Evolutionary conservation across 305 asterid species (phyloP), one percentile per base, ranked within the genome.

Genomic region (Fraxinus angustifolia): DNA sequence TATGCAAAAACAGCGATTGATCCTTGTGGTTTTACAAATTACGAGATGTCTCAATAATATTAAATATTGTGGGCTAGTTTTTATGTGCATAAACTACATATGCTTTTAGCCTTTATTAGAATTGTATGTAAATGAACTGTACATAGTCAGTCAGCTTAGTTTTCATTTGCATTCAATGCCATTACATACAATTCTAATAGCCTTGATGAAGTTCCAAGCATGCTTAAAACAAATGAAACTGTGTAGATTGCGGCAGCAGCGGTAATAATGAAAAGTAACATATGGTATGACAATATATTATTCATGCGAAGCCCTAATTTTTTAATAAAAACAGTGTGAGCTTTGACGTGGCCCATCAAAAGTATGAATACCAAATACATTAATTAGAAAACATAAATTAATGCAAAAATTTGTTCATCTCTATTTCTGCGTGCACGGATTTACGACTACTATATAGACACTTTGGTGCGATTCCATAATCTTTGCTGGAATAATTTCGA

Each of bases 51-150:
- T 56, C 79, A 65, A 67, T 75, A 79, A 53, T 62, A 12, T 42
- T 10, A 56, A 82, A 58, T 60, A 71, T 50, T 31, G 67, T 70
- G 33, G 71, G 78, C 40, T 70, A 80, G 84, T 76, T 80, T 82
- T 67, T 56, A 81, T 70, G 87, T 82, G 65, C 33, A 82, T 53
- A 38, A 82, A 36, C 35, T 19, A 38, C 7, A 36, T 36, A 36
- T 60, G 78, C 45, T 19, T 81, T 34, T 79, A 35, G 17, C 58
- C 42, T 36, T 36, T 6, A 36, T 36, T 36, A 6, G 40, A 35
- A 35, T 35, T 36, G 42, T 7, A 36, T 36, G 42, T 36, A 36
- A 36, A 36, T 36, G 42, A 36, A 36, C 42, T 36, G 42, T 36
- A 7, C 42, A 36, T 36, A 7, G 42, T 36, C 42, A 36, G 42